phyloP scores from a whole-genome alignment of 345 rosid species.

The Bruguiera sexangula region DNA sequence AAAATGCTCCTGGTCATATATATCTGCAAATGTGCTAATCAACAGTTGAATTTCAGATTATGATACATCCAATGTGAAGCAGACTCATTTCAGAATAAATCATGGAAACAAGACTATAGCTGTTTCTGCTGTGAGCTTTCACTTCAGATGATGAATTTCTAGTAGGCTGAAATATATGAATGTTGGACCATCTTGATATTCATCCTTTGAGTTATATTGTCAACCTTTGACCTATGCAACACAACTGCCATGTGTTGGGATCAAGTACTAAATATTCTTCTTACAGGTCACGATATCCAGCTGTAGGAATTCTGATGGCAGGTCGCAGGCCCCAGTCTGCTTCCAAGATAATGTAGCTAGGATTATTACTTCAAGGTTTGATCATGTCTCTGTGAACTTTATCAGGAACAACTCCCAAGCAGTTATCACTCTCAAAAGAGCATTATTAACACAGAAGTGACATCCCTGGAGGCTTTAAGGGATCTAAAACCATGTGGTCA shows the following conservation, averaged over 20 bases:
- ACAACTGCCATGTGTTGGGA: too few species aligned
- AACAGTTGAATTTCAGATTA: constrained; percentile 17
- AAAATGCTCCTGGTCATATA: constrained; percentile 80
- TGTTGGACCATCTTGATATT: too few species aligned
- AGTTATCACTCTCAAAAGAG: not conserved
- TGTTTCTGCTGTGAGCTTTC: not conserved
- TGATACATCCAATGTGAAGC: not conserved
- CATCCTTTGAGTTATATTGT: too few species aligned
- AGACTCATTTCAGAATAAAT: constrained; percentile 1
- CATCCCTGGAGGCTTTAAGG: not conserved
- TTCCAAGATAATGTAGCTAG: not conserved
- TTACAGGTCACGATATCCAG: not conserved
- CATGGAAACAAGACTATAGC: not conserved
- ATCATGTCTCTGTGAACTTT: not conserved
- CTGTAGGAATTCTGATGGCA: not conserved
- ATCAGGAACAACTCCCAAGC: not conserved
- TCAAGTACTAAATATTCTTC: too few species aligned
- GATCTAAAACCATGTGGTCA: not conserved
- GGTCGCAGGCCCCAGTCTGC: not conserved
- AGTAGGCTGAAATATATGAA: too few species aligned
- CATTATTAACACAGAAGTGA: not conserved
- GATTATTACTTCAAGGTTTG: not conserved
- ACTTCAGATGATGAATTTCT: not conserved
- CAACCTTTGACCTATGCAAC: too few species aligned
- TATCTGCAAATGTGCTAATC: constrained; percentile 73